Base-by-base conservation (phyloP, 129 eudicot genomes). In the Mikania micrantha region DNA sequence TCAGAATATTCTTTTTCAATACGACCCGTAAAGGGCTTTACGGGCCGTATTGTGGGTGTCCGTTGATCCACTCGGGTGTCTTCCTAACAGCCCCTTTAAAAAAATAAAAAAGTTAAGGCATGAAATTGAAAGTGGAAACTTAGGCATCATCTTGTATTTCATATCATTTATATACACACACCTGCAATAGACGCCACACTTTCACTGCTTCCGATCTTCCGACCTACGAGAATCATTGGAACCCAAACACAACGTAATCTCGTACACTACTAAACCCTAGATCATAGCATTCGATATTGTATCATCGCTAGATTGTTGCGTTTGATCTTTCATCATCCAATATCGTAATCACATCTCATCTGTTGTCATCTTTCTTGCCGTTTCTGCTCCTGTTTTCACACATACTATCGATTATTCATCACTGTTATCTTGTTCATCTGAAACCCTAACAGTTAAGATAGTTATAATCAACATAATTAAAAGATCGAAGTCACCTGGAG, bases 401-500 rank as follows among this genome's bases (percentile, higher is more conserved):
- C 21, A 39, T 17, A 40, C 35, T 12, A 16, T 16, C 61, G 49
- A 57, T 57, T 27, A 6, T 2, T 16, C 12, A 7, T 9, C 20
- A 40, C 75, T 57, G 15, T 32, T 10, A 36, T 10, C 13, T 20
- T 11, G 22, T 73, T 40, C 38, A 39, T 19, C 57, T 25, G 36
- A 66, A 66, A 20, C 38, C 78, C 69, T 65, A 76, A 25, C 16
- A 15, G n/a, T 25, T 36, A 38, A 56, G 35, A 2, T 15, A 54
- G 10, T 41, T 28, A 5, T 44, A 4, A 57, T 44, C 35, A 2
- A 4, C 28, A 11, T 25, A 70, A 24, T 63, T 9, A 17, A 49
- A 31, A 27, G 22, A 69, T 52, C 42, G 20, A 47, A 20, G 20
- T 60, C 29, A 11, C 28, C 9, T 62, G 74, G 40, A 73, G 29